Conservation (phyloP, 345 rosid species). For the Iberis pinnata region DNA sequence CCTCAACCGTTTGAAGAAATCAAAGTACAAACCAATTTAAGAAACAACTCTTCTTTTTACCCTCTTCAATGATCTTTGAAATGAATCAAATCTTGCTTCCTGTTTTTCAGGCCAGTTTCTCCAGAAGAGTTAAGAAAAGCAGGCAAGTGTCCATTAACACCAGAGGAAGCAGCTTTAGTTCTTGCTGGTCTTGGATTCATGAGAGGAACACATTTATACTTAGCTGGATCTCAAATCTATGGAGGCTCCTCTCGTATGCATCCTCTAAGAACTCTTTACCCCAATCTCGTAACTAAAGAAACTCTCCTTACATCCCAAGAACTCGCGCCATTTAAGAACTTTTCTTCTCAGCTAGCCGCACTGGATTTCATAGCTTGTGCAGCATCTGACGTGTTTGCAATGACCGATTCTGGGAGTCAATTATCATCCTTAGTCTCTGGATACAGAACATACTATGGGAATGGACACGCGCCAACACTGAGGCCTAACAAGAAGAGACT, state of each 20-base stretch:
- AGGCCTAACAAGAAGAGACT: conserved; percentile 90
- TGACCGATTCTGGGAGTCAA: conserved; percentile 97
- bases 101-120: conserved; percentile 41
- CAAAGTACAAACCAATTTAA: conserved; percentile 33
- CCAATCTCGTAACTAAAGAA: conserved; percentile 82
- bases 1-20: conserved; percentile 51
- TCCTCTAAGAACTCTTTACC: conserved; percentile 15
- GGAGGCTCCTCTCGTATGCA: conserved; percentile 41
- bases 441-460: conserved; percentile 71
- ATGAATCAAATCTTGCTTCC: background rate
- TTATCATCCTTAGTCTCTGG: conserved; percentile 85
- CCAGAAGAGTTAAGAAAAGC: conserved; percentile 53
- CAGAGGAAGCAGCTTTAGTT: conserved; percentile 86
- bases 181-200: conserved; percentile 78
- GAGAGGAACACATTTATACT: conserved; percentile 57
- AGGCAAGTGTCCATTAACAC: conserved; percentile 93
- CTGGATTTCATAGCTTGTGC: conserved; percentile 84
- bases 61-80: background rate
- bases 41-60: background rate
- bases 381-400: conserved; percentile 79
- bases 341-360: conserved; percentile 92
- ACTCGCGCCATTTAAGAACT: conserved; percentile 77
- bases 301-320: conserved; percentile 63
- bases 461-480: conserved; percentile 58
- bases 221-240: conserved; percentile 68